Percentiles rank a stretch among this genome's conserved stretches.
phyloP scores from a whole-genome alignment of 1,139 yeast genomes.

The Geotrichum klebahnii region DNA sequence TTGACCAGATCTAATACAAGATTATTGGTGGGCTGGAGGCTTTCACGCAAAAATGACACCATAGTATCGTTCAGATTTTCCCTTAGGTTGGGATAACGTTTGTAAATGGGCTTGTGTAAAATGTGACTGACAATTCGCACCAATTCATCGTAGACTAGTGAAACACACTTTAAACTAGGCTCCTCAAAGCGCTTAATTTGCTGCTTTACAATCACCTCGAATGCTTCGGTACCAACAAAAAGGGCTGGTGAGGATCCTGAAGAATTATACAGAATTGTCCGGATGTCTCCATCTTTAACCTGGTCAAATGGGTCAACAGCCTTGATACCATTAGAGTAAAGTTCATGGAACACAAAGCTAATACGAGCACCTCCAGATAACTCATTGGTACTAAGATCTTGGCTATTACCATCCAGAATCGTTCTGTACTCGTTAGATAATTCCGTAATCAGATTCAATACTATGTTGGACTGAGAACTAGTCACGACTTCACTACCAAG shows the following conservation, averaged over 20 bases:
- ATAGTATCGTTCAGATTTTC: constrained; percentile 79
- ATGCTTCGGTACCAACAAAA: constrained; percentile 97
- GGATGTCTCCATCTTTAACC: constrained; percentile 91
- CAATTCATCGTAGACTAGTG: constrained; percentile 88
- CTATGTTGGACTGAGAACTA: constrained; percentile 85
- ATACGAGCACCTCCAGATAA: constrained; percentile 97
- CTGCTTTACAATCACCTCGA: constrained; percentile 90
- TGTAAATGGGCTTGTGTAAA: constrained; percentile 71
- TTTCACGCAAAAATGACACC: constrained; percentile 74
- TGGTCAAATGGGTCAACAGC: constrained; percentile 96
- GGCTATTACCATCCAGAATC: constrained; percentile 88
- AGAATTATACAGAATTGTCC: constrained; percentile 90
- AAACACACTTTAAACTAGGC: constrained; percentile 87
- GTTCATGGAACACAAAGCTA: constrained; percentile 94
- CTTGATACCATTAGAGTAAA: constrained; percentile 85
- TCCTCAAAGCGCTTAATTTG: constrained; percentile 94
- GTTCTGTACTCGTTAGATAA: constrained; percentile 90
- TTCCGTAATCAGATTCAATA: constrained; percentile 85
- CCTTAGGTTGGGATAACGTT: constrained; percentile 86
- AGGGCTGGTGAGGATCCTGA: constrained; percentile 95
- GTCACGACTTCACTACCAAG: constrained; percentile 74
- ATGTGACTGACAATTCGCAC: constrained; percentile 88
- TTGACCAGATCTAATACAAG: constrained; percentile 78
- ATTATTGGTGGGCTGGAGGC: constrained; percentile 77
- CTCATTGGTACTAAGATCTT: constrained; percentile 76